phyloP scores from a whole-genome alignment of 768 basidiomycete species.

The Boletus reticuloceps region DNA sequence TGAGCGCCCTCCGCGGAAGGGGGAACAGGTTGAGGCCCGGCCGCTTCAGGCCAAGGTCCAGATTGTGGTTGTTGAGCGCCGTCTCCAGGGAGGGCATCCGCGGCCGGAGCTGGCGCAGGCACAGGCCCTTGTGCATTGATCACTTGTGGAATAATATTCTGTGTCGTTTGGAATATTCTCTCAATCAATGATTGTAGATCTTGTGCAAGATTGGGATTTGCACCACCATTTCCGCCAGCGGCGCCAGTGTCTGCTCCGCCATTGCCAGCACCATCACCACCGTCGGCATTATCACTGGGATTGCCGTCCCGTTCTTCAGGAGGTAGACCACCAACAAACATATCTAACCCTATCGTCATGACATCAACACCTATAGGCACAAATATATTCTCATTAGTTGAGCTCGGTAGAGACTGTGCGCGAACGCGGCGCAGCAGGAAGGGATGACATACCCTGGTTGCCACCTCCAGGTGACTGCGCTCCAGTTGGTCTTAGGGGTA shows the following conservation, averaged over 20 bases:
- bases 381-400: constrained; percentile 15
- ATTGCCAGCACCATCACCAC: neutral
- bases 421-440: neutral
- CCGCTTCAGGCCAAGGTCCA: constrained; percentile 1
- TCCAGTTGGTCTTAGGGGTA: constrained; percentile 18
- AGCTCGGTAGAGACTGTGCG: constrained; percentile 17
- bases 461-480: constrained; percentile 11
- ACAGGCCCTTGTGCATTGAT: constrained; percentile 13
- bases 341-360: constrained; percentile 41
- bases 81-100: neutral
- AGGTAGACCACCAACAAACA: constrained; percentile 30
- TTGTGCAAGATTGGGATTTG: constrained; percentile 19
- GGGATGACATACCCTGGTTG: constrained; percentile 18
- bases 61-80: constrained; percentile 6
- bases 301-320: constrained; percentile 9
- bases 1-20: neutral
- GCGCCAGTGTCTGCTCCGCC: constrained; percentile 1
- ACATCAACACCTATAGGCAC: constrained; percentile 20
- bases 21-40: neutral
- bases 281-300: constrained; percentile 9
- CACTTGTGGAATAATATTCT: constrained; percentile 23
- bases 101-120: neutral
- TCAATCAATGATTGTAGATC: constrained; percentile 29
- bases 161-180: constrained; percentile 25
- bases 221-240: constrained; percentile 17